These are phyloP conservation scores for Aspergillus costaricaensis DNA, from an alignment of 2,329 filamentous ascomycete genomes.

Conservation along the genomic window DNA sequence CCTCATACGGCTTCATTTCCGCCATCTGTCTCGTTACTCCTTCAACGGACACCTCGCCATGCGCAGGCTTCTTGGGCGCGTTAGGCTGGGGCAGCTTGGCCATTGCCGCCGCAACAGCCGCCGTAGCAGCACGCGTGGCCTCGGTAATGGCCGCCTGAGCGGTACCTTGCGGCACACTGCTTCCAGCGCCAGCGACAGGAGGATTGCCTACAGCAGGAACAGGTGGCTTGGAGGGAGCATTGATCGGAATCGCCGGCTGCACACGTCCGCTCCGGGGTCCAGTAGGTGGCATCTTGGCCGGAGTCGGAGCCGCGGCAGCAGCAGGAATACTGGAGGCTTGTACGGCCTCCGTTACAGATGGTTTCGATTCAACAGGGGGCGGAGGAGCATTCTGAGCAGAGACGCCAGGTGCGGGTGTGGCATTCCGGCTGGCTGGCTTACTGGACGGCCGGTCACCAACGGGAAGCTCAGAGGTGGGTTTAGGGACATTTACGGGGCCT, in stretches of 20 bases:
- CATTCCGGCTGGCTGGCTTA: slow-evolving; percentile 39
- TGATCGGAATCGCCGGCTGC: slow-evolving; percentile 50
- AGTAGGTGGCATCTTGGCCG: slow-evolving; percentile 26
- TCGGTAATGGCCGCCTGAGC: slow-evolving; percentile 46
- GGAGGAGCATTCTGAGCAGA: slow-evolving; percentile 35
- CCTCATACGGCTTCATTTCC: slow-evolving; percentile 48
- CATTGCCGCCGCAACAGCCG: slow-evolving; percentile 55
- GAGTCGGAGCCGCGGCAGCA: slow-evolving; percentile 24
- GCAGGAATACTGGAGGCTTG: slow-evolving; percentile 31
- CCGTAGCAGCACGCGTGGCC: slow-evolving; percentile 51
- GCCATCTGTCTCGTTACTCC: slow-evolving; percentile 48
- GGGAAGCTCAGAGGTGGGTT: slow-evolving; percentile 47
- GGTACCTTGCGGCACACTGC: slow-evolving; percentile 31
- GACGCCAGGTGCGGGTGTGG: slow-evolving; percentile 34
- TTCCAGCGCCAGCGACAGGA: slow-evolving; percentile 29
- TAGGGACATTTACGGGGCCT: slow-evolving; percentile 31
- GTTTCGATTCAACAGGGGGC: slow-evolving; percentile 43
- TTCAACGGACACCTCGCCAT: slow-evolving; percentile 41
- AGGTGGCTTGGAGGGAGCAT: slow-evolving; percentile 39
- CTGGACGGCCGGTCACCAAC: slow-evolving; percentile 40
- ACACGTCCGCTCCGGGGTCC: slow-evolving; percentile 47
- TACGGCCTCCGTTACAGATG: slow-evolving; percentile 39
- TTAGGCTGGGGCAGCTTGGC: slow-evolving; percentile 50
- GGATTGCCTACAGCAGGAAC: slow-evolving; percentile 31
- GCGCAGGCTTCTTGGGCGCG: slow-evolving; percentile 36